Percentiles rank a stretch among this genome's conserved stretches.
phyloP scores from a whole-genome alignment of 768 basidiomycete species.

The Collybia nuda region DNA sequence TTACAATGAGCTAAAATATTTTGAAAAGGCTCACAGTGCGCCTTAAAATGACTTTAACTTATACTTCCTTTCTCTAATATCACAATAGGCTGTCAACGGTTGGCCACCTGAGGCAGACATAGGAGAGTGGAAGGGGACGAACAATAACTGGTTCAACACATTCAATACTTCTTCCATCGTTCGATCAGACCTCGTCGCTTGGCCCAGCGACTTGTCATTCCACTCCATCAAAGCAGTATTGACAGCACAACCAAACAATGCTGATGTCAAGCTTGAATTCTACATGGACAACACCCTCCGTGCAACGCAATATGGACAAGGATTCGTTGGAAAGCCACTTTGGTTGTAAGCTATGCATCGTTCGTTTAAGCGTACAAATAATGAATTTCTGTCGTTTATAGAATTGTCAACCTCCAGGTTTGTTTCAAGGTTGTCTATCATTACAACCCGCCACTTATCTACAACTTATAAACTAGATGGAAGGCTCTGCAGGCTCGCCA shows the following conservation, averaged over 20 bases:
- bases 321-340: slow-evolving; percentile 38
- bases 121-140: slow-evolving; percentile 46
- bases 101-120: slow-evolving; percentile 46
- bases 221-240: slow-evolving; percentile 41
- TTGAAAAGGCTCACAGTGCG: slow-evolving; percentile 28
- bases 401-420: slow-evolving; percentile 44
- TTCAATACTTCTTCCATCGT: slow-evolving; percentile 45
- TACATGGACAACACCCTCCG: slow-evolving; percentile 36
- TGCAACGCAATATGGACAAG: slow-evolving; percentile 37
- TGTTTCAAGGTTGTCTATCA: background rate
- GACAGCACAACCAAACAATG: slow-evolving; percentile 33
- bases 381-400: slow-evolving; percentile 8
- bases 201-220: slow-evolving; percentile 44
- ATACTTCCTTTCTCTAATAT: background rate
- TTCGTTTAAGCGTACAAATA: background rate
- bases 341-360: slow-evolving; percentile 33
- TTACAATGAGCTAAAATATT: too few species aligned
- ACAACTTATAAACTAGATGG: slow-evolving; percentile 31
- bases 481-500: slow-evolving; percentile 43
- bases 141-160: slow-evolving; percentile 43
- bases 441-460: background rate
- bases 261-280: slow-evolving; percentile 38
- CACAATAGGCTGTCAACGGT: slow-evolving; percentile 31
- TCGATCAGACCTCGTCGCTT: slow-evolving; percentile 34
- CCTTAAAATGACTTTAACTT: background rate